phyloP scores from a whole-genome alignment of 495 filamentous ascomycete genomes.

The Bryoglossum gracile region DNA sequence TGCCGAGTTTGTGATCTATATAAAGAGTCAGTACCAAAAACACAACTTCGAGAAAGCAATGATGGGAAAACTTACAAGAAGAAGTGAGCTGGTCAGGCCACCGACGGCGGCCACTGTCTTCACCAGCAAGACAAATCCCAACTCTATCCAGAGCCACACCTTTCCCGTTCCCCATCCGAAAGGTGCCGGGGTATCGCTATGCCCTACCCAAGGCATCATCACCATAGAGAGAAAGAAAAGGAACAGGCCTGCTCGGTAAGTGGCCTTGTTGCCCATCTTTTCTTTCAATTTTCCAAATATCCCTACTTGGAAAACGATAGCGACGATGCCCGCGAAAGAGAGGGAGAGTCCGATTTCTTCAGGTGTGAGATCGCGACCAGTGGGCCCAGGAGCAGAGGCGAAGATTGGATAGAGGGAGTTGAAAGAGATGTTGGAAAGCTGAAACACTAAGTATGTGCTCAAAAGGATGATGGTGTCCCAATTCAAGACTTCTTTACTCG shows the following conservation, averaged over 20 bases:
- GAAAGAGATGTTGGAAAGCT: constrained; percentile 26
- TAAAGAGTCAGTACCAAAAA: constrained; percentile 14
- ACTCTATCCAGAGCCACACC: constrained; percentile 61
- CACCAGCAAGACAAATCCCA: constrained; percentile 71
- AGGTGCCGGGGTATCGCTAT: constrained; percentile 47
- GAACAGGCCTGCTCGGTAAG: constrained; percentile 72
- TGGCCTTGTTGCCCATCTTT: constrained; percentile 75
- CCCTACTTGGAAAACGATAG: constrained; percentile 82
- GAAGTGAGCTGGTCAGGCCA: constrained; percentile 79
- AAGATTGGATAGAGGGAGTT: constrained; percentile 56
- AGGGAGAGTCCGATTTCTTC: constrained; percentile 79
- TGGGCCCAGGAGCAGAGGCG: constrained; percentile 61
- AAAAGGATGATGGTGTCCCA: constrained; percentile 73
- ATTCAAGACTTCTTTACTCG: constrained; percentile 52
- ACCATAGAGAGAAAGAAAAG: constrained; percentile 78
- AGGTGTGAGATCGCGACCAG: constrained; percentile 67
- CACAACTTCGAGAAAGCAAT: neutral
- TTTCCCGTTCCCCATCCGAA: constrained; percentile 47
- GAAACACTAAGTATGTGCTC: constrained; percentile 24
- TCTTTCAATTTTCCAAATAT: constrained; percentile 74
- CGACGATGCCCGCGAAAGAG: constrained; percentile 74
- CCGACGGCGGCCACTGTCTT: constrained; percentile 87
- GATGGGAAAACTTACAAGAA: constrained; percentile 50
- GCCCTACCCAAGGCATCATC: constrained; percentile 84
- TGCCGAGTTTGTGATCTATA: constrained; percentile 84